Percentiles rank a stretch among this genome's conserved stretches.
Conservation (phyloP, 129 eudicot species). For the Kitagawia praeruptora region DNA sequence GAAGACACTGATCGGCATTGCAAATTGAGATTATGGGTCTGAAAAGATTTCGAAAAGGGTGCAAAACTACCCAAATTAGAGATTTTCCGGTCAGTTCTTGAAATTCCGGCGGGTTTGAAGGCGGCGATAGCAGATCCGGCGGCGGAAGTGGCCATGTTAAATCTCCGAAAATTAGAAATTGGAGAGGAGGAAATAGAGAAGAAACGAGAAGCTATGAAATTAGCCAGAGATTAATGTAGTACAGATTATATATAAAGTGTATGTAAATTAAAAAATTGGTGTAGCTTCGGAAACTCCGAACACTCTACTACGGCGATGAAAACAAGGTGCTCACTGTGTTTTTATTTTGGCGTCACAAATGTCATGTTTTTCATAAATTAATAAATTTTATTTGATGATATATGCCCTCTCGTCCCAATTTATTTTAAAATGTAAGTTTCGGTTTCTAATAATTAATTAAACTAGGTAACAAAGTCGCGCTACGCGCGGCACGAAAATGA, state of each 20-base stretch:
- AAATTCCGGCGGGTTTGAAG: constrained; percentile 31
- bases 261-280: not conserved
- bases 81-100: constrained; percentile 20
- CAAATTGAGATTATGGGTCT: constrained; percentile 23
- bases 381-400: too few species aligned
- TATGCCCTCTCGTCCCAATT: too few species aligned
- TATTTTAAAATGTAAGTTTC: too few species aligned
- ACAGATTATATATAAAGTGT: not conserved
- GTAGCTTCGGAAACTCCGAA: constrained; percentile 6
- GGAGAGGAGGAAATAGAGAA: constrained; percentile 13
- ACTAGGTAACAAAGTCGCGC: too few species aligned
- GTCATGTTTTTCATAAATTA: too few species aligned
- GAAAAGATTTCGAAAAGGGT: constrained; percentile 18
- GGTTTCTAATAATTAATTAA: too few species aligned
- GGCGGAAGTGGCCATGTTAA: constrained; percentile 36
- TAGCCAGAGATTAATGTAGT: constrained; percentile 10
- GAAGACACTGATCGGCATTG: constrained; percentile 40
- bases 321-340: not conserved
- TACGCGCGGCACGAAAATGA: too few species aligned
- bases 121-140: constrained; percentile 61
- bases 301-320: constrained; percentile 1
- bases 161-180: constrained; percentile 9
- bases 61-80: constrained; percentile 13
- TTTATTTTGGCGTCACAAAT: too few species aligned
- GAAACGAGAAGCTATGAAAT: constrained; percentile 19